Evolutionary conservation across 805 yeast species (phyloP), one percentile per base, ranked within the genome.

Genomic region (Candida rishiriensis): DNA sequence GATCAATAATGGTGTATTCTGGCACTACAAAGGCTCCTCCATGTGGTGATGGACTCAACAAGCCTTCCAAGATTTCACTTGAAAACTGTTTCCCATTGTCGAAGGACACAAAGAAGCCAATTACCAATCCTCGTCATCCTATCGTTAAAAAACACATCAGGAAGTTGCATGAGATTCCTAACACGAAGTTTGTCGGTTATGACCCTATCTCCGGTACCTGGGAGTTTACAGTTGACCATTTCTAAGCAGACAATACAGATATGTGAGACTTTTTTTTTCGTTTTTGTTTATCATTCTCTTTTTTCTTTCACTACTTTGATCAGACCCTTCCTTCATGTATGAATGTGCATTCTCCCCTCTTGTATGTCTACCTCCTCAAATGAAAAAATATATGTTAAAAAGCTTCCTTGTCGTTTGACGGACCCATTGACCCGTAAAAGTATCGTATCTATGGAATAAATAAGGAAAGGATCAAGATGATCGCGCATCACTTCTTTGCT

Each of bases 81-180:
- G 87, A 84, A 53, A 82, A 84, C 12, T 86, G 96, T 59, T 90
- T 77, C 65, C 97, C 97, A 17, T 64, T 76, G n/a, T 72, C 83
- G 39, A 83, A 78, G 56, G 85, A 82, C 48, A 83, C 85, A 16
- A 78, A 81, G 52, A 71, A 80, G 57, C 83, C 86, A 6, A 78
- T 93, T 46, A 80, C 79, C 44, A 96, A 91, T 60, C 83, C 87
- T 3, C 78, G 80, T 43, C 90, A 83, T 57, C 85, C 85, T 6
- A 63, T 83, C 16, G 83, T 86, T 34, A 76, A 73, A 54, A 77
- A 71, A 56, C 96, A 88, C 57, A 73, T 87, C 38, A 72, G 76
- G 42, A 79, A 81, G 47, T 71, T 93, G 55, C 81, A 85, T 64
- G 63, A 67, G 28, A 64, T 81, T 44, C 75, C 78, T 26, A 80